Base-by-base conservation (phyloP, 495 filamentous ascomycete genomes). In the Bacidia rubella region DNA sequence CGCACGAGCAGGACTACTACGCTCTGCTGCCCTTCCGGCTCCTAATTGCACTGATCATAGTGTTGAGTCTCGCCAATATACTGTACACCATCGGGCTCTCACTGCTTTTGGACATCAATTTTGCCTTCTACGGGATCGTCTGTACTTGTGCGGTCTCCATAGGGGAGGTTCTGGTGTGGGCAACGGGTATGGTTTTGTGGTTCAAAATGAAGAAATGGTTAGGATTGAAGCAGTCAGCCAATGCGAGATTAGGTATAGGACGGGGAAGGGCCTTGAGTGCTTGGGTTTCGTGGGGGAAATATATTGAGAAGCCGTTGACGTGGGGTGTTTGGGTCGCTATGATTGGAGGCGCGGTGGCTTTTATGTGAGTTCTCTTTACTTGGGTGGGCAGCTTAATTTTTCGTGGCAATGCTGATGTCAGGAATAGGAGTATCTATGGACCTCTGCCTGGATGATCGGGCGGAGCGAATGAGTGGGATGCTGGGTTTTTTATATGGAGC, bases 71-170 rank as follows among this genome's bases (percentile, higher is more conserved):
- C 17, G 32, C 17, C 47, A 38, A 50, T 21, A 38, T 38, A 9
- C 25, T 21, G 17, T 50, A 35, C 32, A 25, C 25, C 19, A 50
- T 38, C n/a, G 26, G 32, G 9, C 32, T 35, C 17, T 50, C 47
- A 19, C 47, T 50, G 15, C 3, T 50, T 7, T 38, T 25, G 17
- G 47, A 50, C 27, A 50, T 50, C 47, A 26, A 50, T 19, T 50
- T n/a, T 1, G 47, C 47, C 11, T 50, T 5, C n/a, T 17, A 35
- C 47, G 47, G 25, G 27, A 7, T 50, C 11, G 2, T 50, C 25
- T 20, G 17, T 17, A 35, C 25, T 15, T 15, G 7, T 21, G 32
- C 25, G 10, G 3, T 50, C 32, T 35, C 25, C 5, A 26, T 50
- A 1, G 47, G 27, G 1, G 47, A 50, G 32, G 24, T 38, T 10